Evolutionary conservation across 2,329 filamentous ascomycete genomes (phyloP).

Genomic region (Setomelanomma holmii): DNA sequence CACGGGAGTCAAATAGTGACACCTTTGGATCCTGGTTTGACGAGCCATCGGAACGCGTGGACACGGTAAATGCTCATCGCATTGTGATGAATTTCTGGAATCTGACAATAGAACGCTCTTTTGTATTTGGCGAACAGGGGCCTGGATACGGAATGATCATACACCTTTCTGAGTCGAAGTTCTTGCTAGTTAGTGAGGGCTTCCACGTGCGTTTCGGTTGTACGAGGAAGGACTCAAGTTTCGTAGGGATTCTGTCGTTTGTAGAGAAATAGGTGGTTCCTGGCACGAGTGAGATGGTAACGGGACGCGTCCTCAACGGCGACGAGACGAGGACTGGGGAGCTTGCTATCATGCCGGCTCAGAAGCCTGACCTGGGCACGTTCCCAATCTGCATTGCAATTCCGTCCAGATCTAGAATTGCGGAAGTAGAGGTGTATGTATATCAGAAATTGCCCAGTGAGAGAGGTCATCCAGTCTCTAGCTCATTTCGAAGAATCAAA

Average conservation of each 20-base stretch:
- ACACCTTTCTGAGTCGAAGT: conserved; percentile 41
- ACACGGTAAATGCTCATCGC: background rate
- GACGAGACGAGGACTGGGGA: conserved; percentile 12
- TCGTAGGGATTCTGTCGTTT: conserved; percentile 50
- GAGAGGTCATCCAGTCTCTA: no score
- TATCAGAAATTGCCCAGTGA: background rate
- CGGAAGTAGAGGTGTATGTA: conserved; percentile 8
- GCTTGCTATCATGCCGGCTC: conserved; percentile 9
- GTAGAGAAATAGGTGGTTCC: conserved; percentile 48
- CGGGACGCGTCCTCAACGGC: conserved; percentile 5
- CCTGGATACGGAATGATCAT: conserved; percentile 52
- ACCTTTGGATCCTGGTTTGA: conserved; percentile 51
- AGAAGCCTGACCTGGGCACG: conserved; percentile 2
- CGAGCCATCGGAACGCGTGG: conserved; percentile 37
- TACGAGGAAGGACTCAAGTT: conserved; percentile 28
- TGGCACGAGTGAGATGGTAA: conserved; percentile 14
- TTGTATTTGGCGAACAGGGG: conserved; percentile 52
- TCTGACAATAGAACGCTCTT: conserved; percentile 45
- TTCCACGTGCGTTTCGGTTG: conserved; percentile 45
- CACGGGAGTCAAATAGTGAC: conserved; percentile 46
- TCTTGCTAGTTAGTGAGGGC: conserved; percentile 53
- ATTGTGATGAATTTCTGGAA: background rate
- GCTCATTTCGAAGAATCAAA: no score
- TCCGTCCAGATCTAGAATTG: conserved; percentile 11
- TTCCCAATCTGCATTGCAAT: conserved; percentile 10